Evolutionary conservation across 305 asterid species (phyloP).

Genomic region (Fraxinus baroniana): DNA sequence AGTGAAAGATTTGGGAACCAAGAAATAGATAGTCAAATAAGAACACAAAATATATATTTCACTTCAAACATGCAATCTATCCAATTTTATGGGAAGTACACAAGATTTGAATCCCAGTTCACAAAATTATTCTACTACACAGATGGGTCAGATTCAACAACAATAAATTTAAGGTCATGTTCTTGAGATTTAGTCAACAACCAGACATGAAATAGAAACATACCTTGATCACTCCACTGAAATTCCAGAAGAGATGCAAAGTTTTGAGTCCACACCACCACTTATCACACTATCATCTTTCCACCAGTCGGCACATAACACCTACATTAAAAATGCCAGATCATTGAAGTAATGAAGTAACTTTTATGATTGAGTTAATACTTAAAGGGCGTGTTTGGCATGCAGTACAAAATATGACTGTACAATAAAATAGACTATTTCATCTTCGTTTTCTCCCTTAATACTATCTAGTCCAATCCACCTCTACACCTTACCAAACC

Average conservation of each 20-base stretch:
- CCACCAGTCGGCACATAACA: slow-evolving; percentile 94
- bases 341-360: slow-evolving; percentile 7
- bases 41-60: neutral
- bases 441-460: neutral
- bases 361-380: neutral
- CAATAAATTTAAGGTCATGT: neutral
- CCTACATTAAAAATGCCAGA: slow-evolving; percentile 41
- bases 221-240: slow-evolving; percentile 53
- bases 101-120: neutral
- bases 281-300: slow-evolving; percentile 65
- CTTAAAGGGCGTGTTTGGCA: neutral
- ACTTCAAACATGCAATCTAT: neutral
- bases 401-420: neutral
- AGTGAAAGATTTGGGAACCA: neutral
- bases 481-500: neutral
- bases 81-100: neutral
- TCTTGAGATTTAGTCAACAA: neutral
- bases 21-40: neutral
- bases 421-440: neutral
- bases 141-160: neutral
- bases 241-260: slow-evolving; percentile 70
- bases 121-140: neutral
- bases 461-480: neutral
- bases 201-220: neutral
- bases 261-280: slow-evolving; percentile 86